Evolutionary conservation across 169 alveolate genomes (phyloP), one percentile per base, ranked within the genome.

Genomic region (Theileria luwenshuni): DNA sequence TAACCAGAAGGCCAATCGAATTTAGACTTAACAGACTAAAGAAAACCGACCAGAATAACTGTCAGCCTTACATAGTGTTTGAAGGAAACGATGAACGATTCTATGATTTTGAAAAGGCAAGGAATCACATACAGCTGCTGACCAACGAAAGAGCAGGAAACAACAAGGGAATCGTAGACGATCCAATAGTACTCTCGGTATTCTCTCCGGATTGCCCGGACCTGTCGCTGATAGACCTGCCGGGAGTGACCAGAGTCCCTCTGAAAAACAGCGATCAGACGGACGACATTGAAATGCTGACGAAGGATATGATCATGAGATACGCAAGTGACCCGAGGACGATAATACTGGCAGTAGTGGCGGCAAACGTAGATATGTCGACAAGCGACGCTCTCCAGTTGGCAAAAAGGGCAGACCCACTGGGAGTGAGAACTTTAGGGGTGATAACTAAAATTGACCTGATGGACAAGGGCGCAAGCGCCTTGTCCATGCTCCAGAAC

Each of bases 191-290:
- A 13, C 91, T 98, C 76, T 94, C 98, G 43, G 94, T 97, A 25
- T 96, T 93, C 83, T 96, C 99, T 43, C 91, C 97, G 0, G 95
- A 94, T 45, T 96, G 98, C 67, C 99, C 99, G 0, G 99, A 98
- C 79, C 89, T 98, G 62, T 96, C 99, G 1, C 89, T 98, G 25
- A 96, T 98, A 35, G 99, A 98, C 86, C 91, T 98, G 52, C 99
- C 99, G 19, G 99, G 99, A 49, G 96, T 98, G 52, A 97, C 99
- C 19, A 85, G 98, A 71, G 98, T 97, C 12, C 98, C 99, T 19
- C 69, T 97, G 27, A 92, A 93, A 62, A 98, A 98, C 70, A 94
- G 98, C 19, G 99, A 96, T 47, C 98, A 97, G 81, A 92, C 96
- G 13, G 97, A 95, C 81, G 96, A 96, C 65, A 97, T 97, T 47